A percentile compares a stretch with the other conserved stretches of the same genome.
phyloP scores from a whole-genome alignment of 1,284 basidiomycete species.

The Sporisorium iseilematis-ciliati region DNA sequence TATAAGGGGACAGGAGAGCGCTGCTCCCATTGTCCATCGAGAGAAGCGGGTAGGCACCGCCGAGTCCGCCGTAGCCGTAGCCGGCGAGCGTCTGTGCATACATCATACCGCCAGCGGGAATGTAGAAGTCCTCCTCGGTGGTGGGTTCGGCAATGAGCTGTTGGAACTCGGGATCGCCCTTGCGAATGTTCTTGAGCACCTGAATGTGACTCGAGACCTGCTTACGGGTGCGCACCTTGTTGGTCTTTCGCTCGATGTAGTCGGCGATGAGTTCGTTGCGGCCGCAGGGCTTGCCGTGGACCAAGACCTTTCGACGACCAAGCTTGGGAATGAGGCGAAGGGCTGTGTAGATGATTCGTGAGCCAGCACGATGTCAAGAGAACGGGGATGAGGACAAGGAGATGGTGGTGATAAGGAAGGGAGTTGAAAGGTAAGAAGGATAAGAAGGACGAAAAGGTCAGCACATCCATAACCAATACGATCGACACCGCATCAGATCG shows the following conservation, averaged over 20 bases:
- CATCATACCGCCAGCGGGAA: slow-evolving; percentile 69
- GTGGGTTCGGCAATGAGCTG: slow-evolving; percentile 68
- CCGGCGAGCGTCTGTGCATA: slow-evolving; percentile 67
- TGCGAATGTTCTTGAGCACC: slow-evolving; percentile 69
- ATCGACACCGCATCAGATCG: slow-evolving; percentile 1
- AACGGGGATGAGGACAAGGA: background rate
- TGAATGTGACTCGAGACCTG: slow-evolving; percentile 70
- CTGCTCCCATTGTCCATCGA: slow-evolving; percentile 40
- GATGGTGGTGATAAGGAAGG: background rate
- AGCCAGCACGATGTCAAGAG: slow-evolving; percentile 25
- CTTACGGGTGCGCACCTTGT: slow-evolving; percentile 67
- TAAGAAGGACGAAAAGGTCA: background rate
- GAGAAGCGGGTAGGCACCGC: slow-evolving; percentile 53
- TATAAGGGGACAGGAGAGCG: slow-evolving; percentile 61
- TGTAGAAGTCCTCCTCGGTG: slow-evolving; percentile 69
- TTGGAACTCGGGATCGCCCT: slow-evolving; percentile 69
- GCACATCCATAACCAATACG: background rate
- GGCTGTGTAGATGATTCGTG: slow-evolving; percentile 55
- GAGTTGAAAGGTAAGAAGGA: background rate
- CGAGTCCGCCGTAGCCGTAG: slow-evolving; percentile 66
- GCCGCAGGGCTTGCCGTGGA: slow-evolving; percentile 72
- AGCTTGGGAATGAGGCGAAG: slow-evolving; percentile 71
- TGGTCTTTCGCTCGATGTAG: slow-evolving; percentile 72
- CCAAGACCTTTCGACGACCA: slow-evolving; percentile 72
- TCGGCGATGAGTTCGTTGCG: slow-evolving; percentile 74